Percentiles rank a stretch among this genome's conserved stretches.
Conservation (phyloP, 2,329 filamentous ascomycete genomes). For the Apiospora malaysiana region DNA sequence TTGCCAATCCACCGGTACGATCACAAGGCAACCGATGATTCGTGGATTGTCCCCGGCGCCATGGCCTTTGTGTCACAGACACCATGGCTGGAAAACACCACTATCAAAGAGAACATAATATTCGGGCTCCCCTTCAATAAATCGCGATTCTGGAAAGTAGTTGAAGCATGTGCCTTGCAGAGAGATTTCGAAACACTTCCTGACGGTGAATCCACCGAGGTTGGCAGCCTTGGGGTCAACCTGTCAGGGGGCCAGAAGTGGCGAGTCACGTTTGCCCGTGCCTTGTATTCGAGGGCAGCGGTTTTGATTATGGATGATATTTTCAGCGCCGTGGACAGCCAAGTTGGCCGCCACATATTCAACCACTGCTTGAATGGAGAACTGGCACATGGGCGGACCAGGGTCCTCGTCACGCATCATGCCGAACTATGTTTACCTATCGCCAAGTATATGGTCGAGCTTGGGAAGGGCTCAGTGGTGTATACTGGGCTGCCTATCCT, state of each 20-base stretch:
- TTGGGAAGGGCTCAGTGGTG: constrained; percentile 72
- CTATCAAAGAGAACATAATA: neutral
- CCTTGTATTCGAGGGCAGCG: constrained; percentile 42
- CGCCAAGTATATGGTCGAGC: constrained; percentile 75
- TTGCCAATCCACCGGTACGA: constrained; percentile 63
- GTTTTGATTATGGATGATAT: constrained; percentile 45
- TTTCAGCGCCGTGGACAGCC: constrained; percentile 44
- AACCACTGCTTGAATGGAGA: constrained; percentile 62
- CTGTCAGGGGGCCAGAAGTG: constrained; percentile 1
- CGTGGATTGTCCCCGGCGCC: constrained; percentile 75
- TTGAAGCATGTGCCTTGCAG: neutral
- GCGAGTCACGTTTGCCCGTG: constrained; percentile 41
- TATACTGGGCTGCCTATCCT: constrained; percentile 67
- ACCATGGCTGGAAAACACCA: constrained; percentile 44
- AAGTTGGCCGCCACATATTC: constrained; percentile 18
- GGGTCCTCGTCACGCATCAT: constrained; percentile 83
- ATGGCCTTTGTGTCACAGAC: constrained; percentile 80
- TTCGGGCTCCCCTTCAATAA: neutral
- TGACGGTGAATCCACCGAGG: neutral
- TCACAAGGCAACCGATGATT: constrained; percentile 61
- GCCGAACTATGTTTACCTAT: constrained; percentile 72
- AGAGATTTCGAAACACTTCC: neutral
- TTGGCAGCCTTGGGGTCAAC: neutral
- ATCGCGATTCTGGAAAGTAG: neutral
- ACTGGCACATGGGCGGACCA: constrained; percentile 71